Evolutionary conservation across 805 yeast genomes (phyloP), one percentile per base, ranked within the genome.

Genomic region (Saitoella complicata): DNA sequence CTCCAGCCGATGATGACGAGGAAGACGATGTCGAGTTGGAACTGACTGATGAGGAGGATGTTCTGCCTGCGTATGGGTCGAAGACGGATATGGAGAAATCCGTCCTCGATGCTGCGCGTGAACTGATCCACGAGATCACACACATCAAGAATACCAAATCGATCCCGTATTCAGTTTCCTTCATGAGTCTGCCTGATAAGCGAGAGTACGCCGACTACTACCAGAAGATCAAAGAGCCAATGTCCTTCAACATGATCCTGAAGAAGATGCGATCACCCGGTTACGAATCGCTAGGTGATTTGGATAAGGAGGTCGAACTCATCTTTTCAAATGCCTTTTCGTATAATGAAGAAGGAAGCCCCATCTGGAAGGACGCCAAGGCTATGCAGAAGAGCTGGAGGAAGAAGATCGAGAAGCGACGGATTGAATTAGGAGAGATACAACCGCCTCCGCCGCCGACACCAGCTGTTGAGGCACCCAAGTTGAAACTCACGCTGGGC

Each of bases 201-300:
- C 72, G 72, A 9, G 73, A 72, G 47, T 79, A 80, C 53, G 94
- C 95, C 1, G 94, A 82, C 54, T 87, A 87, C 63, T 78, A 78
- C 61, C 70, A 73, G 50, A 65, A 81, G 5, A 77, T 88, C 39
- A 70, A 74, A 50, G 66, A 71, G 44, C 94, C 95, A 9, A 80
- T 84, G 59, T 73, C 94, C 1, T 71, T 88, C 53, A 70, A 68
- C 43, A 67, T 73, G 32, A 72, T 88, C 7, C n/a, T 42, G 7
- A 31, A 21, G 13, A 37, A 12, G 33, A 21, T 21, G 21, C 21
- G 21, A 3, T 21, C 21, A 21, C 21, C 21, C 21, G 21, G 21
- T 4, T 21, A 21, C 21, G 21, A 21, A 4, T 3, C 21, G 4
- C 4, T 21, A 21, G 34, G 34, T n/a, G 33, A 37, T 9, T 21